Evolutionary conservation across 1,284 basidiomycete genomes (phyloP).

Genomic region (Puccinia novopanici): DNA sequence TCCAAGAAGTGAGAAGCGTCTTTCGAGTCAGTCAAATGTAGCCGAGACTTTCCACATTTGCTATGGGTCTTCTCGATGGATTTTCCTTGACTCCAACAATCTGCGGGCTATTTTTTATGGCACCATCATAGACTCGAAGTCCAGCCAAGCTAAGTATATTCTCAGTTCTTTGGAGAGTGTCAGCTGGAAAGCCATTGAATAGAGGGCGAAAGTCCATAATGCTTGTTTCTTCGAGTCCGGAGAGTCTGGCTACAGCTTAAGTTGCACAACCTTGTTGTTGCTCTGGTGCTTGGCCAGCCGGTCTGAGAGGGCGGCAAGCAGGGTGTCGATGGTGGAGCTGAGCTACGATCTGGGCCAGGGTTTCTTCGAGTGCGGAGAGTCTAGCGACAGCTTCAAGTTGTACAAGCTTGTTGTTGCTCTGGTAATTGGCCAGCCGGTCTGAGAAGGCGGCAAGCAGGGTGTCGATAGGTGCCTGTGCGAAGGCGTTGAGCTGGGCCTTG

Average conservation of each 20-base stretch:
- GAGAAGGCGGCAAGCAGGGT: no score
- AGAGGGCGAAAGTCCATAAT: no score
- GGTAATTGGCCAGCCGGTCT: slow-evolving; percentile 12
- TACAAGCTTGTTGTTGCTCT: background rate
- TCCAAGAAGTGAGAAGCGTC: no score
- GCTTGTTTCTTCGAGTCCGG: slow-evolving; percentile 3
- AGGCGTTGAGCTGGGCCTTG: slow-evolving; percentile 8
- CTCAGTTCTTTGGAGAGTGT: slow-evolving; percentile 80
- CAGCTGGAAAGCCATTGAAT: slow-evolving; percentile 84
- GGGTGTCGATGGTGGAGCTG: no score
- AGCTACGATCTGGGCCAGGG: background rate
- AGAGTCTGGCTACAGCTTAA: slow-evolving; percentile 4
- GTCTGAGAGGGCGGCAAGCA: no score
- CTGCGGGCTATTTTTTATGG: slow-evolving; percentile 86
- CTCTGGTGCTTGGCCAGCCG: slow-evolving; percentile 5
- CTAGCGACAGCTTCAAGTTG: slow-evolving; percentile 5
- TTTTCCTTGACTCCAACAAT: slow-evolving; percentile 87
- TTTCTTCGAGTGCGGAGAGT: slow-evolving; percentile 3
- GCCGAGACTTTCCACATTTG: background rate
- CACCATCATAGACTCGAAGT: slow-evolving; percentile 83
- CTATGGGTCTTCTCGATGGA: slow-evolving; percentile 44
- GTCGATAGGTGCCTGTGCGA: background rate
- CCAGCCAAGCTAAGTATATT: slow-evolving; percentile 84
- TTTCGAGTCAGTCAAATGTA: no score
- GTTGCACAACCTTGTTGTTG: background rate